These are phyloP conservation scores for Penicillium flavigenum DNA, from an alignment of 495 filamentous ascomycete species.

Conservation along the genomic window DNA sequence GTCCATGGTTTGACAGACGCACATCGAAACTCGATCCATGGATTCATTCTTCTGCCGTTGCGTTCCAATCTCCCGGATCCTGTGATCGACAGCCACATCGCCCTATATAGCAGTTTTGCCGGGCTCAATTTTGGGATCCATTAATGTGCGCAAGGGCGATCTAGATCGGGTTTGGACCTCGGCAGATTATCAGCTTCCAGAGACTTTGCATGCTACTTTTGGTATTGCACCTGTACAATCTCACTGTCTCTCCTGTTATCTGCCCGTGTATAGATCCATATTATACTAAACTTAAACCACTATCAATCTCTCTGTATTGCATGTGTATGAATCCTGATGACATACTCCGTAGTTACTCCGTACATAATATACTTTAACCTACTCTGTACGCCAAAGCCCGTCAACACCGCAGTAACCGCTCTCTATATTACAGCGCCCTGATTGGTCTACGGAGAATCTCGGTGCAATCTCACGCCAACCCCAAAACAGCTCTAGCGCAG, in stretches of 20 bases:
- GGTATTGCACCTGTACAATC: neutral
- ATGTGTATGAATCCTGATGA: too few relatives aligned
- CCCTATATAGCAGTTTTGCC: conserved; percentile 17
- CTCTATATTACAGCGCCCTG: conserved; percentile 4
- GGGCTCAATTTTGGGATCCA: conserved; percentile 12
- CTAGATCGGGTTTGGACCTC: neutral
- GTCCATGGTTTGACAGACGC: neutral
- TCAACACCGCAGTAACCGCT: neutral
- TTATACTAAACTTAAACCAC: neutral
- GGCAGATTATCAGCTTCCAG: neutral
- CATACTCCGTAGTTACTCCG: neutral
- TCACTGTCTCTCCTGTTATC: neutral
- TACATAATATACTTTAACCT: neutral
- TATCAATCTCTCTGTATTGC: neutral
- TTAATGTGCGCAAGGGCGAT: neutral
- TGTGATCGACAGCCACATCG: conserved; percentile 23
- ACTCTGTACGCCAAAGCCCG: neutral
- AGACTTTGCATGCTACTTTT: neutral
- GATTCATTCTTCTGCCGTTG: conserved; percentile 21
- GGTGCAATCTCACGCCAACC: conserved; percentile 22
- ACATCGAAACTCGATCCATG: conserved; percentile 6
- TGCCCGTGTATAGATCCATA: neutral
- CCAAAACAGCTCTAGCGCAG: neutral
- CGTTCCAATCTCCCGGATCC: conserved; percentile 26
- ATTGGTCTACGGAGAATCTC: conserved; percentile 43